Evolutionary conservation across 805 yeast genomes (phyloP), one percentile per base, ranked within the genome.

Genomic region (Candida silvatica): DNA sequence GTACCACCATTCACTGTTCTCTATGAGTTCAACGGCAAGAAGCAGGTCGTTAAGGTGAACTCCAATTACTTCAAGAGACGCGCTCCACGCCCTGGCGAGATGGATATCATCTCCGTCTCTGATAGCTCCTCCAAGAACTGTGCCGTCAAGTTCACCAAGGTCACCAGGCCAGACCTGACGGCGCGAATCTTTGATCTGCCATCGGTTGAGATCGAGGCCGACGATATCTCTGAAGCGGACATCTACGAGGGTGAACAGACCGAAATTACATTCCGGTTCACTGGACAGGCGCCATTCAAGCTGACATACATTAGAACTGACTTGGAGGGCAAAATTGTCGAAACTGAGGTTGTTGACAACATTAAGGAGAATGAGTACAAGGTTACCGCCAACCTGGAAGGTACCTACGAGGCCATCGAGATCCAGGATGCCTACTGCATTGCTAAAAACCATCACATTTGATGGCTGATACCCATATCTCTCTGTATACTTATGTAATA

Each of bases 161-260:
- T 41, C 9, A 26, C 24, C 4, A 46, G 61, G 35, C 47, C 47
- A 11, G 63, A 58, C 32, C 37, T 58, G 31, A 42, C 35, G 15
- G 62, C 52, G 1, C 41, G 49, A 14, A 61, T 73, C 7, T 63
- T 69, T 42, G 72, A 71, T 26, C 51, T 74, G 12, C 80, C 80
- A 2, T 79, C 95, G 0, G 96, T 90, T 12, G 87, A 80, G 39
- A 77, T 90, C 12, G 73, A 80, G 17, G 83, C 80, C 47, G 95
- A 95, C n/a, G 79, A 75, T 37, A 62, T 73, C 14, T 61, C 78
- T 6, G 73, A 79, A 37, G 88, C 79, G 49, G 90, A 85, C 54
- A 83, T 92, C 29, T 94, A 87, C 49, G 94, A 86, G 52, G 98
- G 97, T 31, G 98, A 92, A 45, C 84, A 82, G 49, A 88, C 94